Conservation (phyloP, 2,329 filamentous ascomycete species). For the Clonostachys chloroleuca region DNA sequence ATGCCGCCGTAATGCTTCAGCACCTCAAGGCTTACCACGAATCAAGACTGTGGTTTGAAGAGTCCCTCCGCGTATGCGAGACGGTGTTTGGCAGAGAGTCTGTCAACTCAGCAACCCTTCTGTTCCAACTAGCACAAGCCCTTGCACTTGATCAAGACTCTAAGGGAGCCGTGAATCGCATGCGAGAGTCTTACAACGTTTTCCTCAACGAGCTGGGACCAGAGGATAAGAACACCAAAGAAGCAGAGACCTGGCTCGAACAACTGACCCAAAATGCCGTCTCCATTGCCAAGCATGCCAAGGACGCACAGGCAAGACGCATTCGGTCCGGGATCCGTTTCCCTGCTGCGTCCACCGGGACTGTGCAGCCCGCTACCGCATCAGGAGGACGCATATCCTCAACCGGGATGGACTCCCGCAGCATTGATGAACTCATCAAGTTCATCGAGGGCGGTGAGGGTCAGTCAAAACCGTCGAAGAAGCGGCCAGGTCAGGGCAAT, state of each 20-base stretch:
- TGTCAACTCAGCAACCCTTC: conserved; percentile 87
- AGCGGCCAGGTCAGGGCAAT: conserved; percentile 47
- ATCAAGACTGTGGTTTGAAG: conserved; percentile 95
- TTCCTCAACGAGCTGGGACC: conserved; percentile 84
- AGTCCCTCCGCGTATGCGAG: conserved; percentile 84
- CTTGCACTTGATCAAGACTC: conserved; percentile 93
- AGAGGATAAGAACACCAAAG: conserved; percentile 95
- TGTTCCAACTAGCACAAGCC: conserved; percentile 96
- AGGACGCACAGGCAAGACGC: conserved; percentile 74
- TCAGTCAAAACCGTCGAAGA: conserved; percentile 49
- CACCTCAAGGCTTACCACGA: conserved; percentile 91
- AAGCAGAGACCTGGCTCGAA: conserved; percentile 94
- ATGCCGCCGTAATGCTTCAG: conserved; percentile 97
- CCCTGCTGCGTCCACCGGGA: conserved; percentile 25
- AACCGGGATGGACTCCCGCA: conserved; percentile 64
- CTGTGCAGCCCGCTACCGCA: conserved; percentile 15
- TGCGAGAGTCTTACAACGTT: conserved; percentile 96
- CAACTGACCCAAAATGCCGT: conserved; percentile 95
- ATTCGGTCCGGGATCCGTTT: conserved; percentile 68
- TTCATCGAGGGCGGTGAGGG: conserved; percentile 80
- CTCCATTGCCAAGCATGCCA: conserved; percentile 87
- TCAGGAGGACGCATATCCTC: conserved; percentile 24
- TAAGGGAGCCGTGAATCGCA: conserved; percentile 84
- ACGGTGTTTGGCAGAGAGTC: conserved; percentile 84
- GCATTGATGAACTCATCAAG: conserved; percentile 87